phyloP scores from a whole-genome alignment of 768 basidiomycete genomes.

The Pholiota microspora region DNA sequence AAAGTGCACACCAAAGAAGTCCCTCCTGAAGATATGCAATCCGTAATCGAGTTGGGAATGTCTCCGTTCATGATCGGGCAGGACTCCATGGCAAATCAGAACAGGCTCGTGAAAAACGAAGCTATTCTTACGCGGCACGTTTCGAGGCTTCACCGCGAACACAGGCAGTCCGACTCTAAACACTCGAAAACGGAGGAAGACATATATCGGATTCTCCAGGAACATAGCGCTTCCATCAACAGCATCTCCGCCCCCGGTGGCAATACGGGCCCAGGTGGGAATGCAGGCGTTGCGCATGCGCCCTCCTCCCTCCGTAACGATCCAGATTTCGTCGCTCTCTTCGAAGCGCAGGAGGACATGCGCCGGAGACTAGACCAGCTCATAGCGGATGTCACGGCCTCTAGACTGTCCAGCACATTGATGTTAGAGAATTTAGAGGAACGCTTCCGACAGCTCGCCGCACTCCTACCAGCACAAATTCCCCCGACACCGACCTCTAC shows the following conservation, averaged over 20 bases:
- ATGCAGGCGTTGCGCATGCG: background rate
- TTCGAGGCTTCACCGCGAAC: conserved; percentile 2
- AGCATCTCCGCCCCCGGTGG: background rate
- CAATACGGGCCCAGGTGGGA: background rate
- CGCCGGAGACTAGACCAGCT: conserved; percentile 4
- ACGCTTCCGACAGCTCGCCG: background rate
- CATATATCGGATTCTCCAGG: conserved; percentile 6
- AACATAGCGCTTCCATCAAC: conserved; percentile 3
- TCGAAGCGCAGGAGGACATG: conserved; percentile 6
- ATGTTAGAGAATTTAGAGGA: background rate
- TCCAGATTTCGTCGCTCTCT: conserved; percentile 2
- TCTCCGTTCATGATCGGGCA: conserved; percentile 14
- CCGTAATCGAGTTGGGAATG: conserved; percentile 10
- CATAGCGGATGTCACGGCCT: background rate
- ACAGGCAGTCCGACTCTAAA: background rate
- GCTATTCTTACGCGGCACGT: conserved; percentile 11
- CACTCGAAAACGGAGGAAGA: conserved; percentile 3
- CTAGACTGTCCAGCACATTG: background rate
- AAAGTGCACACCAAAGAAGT: conserved; percentile 9
- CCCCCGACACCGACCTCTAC: background rate
- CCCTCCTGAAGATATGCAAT: background rate
- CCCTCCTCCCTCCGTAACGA: background rate
- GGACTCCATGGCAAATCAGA: conserved; percentile 15
- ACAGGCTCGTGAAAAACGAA: conserved; percentile 16
- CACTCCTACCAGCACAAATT: background rate